A percentile compares a stretch with the other conserved stretches of the same genome.
Evolutionary conservation across 352 stramenopile genomes (phyloP).

Genomic region (Globisporangium cederbergense): DNA sequence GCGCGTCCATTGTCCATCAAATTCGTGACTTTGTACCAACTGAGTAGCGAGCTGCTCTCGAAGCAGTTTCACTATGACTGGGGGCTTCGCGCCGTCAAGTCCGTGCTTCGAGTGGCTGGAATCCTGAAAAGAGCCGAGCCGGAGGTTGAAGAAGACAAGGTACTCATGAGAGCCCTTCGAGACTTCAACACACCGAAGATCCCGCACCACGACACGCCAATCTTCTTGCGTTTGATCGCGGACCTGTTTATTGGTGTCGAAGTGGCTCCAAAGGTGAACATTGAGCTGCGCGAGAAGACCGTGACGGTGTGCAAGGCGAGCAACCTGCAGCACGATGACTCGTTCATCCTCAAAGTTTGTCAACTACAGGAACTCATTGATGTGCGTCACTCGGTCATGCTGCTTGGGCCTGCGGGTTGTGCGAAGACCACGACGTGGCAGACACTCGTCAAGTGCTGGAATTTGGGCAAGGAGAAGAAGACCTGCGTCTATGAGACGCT

Average conservation of each 20-base stretch:
- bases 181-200: constrained; percentile 90
- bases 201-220: constrained; percentile 82
- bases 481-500: constrained; percentile 88
- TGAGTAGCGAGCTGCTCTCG: constrained; percentile 80
- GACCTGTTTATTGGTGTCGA: constrained; percentile 92
- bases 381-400: constrained; percentile 86
- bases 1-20: constrained; percentile 89
- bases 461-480: constrained; percentile 86
- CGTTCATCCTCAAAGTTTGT: constrained; percentile 85
- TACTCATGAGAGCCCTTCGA: constrained; percentile 82
- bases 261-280: constrained; percentile 93
- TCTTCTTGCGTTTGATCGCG: constrained; percentile 85
- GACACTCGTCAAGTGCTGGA: constrained; percentile 84
- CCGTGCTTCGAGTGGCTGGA: constrained; percentile 79
- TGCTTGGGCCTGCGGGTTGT: constrained; percentile 77
- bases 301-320: constrained; percentile 88
- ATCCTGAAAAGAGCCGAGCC: constrained; percentile 83
- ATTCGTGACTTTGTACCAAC: constrained; percentile 89
- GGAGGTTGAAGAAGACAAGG: constrained; percentile 83
- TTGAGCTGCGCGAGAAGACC: constrained; percentile 89
- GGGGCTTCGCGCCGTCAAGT: constrained; percentile 88
- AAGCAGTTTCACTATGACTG: constrained; percentile 93
- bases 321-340: constrained; percentile 84
- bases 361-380: constrained; percentile 88
- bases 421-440: constrained; percentile 87